A percentile compares a stretch with the other conserved stretches of the same genome.
Evolutionary conservation across 169 alveolate genomes (phyloP).

Genomic region (Miamiensis avidus): DNA sequence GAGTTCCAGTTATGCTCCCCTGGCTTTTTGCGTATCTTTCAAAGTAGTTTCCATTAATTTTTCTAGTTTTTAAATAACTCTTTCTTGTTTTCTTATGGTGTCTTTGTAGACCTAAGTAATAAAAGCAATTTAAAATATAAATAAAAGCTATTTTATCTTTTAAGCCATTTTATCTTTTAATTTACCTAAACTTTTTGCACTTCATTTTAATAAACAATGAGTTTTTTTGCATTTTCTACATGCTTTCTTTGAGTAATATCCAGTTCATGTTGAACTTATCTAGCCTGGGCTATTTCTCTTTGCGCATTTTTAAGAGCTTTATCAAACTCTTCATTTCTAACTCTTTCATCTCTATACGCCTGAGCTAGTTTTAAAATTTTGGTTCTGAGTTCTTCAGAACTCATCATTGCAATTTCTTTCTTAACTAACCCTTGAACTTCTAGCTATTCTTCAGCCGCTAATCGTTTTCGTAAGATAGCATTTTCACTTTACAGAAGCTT

Average conservation of each 20-base stretch:
- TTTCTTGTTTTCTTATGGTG: constrained; percentile 88
- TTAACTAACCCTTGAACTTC: constrained; percentile 81
- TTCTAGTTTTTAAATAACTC: constrained; percentile 85
- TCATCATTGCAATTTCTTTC: constrained; percentile 83
- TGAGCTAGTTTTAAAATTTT: constrained; percentile 85
- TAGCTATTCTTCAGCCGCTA: constrained; percentile 83
- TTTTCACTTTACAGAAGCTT: constrained; percentile 85
- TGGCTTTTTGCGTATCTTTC: constrained; percentile 82
- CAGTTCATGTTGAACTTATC: constrained; percentile 75
- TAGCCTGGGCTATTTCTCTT: constrained; percentile 82
- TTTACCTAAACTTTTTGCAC: constrained; percentile 46
- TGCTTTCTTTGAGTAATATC: constrained; percentile 81
- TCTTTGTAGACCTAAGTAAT: constrained; percentile 74
- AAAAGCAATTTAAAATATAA: background rate
- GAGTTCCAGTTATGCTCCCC: constrained; percentile 78
- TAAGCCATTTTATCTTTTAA: too few species aligned
- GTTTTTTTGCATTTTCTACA: constrained; percentile 71
- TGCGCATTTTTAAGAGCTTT: constrained; percentile 83
- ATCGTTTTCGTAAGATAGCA: constrained; percentile 76
- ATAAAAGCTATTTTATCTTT: background rate
- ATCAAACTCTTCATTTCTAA: constrained; percentile 87
- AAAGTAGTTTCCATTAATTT: constrained; percentile 81
- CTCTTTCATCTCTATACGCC: constrained; percentile 86
- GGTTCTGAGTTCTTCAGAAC: constrained; percentile 78
- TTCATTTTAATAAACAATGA: constrained; percentile 70